phyloP scores from a whole-genome alignment of 1,139 yeast species.

The Hansenula sp. region DNA sequence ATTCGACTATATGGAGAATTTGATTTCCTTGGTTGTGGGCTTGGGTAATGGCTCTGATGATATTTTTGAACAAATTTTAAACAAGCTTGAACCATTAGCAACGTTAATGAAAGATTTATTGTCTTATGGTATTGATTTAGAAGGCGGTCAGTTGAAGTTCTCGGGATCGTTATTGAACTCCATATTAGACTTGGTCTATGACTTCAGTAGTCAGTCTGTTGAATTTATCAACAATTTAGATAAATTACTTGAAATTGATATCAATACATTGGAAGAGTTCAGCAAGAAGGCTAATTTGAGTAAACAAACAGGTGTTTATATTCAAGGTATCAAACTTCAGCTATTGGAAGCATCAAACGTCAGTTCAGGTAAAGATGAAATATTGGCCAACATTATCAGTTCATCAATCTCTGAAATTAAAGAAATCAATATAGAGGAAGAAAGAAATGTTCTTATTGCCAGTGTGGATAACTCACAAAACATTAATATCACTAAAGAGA shows the following conservation, averaged over 20 bases:
- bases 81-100: conserved; percentile 33
- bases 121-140: conserved; percentile 25
- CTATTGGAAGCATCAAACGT: conserved; percentile 38
- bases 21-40: conserved; percentile 65
- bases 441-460: conserved; percentile 31
- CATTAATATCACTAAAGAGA: conserved; percentile 33
- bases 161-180: conserved; percentile 45
- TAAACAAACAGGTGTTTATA: conserved; percentile 45
- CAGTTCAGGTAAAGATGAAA: conserved; percentile 6
- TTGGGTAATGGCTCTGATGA: conserved; percentile 64
- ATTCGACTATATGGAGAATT: conserved; percentile 69
- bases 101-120: conserved; percentile 41
- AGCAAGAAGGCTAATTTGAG: conserved; percentile 26
- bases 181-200: conserved; percentile 59
- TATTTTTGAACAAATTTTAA: conserved; percentile 48
- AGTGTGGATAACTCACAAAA: conserved; percentile 40
- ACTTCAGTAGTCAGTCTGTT: conserved; percentile 61
- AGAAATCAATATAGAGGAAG: conserved; percentile 39
- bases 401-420: conserved; percentile 14
- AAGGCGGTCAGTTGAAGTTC: conserved; percentile 29
- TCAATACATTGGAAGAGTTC: conserved; percentile 10
- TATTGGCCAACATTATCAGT: conserved; percentile 12
- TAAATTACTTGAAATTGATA: conserved; percentile 14
- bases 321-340: conserved; percentile 62
- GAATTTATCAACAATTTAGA: conserved; percentile 35